These are phyloP conservation scores for Carex arenaria DNA, from an alignment of 202 grass and related monocot species.

Conservation along the genomic window DNA sequence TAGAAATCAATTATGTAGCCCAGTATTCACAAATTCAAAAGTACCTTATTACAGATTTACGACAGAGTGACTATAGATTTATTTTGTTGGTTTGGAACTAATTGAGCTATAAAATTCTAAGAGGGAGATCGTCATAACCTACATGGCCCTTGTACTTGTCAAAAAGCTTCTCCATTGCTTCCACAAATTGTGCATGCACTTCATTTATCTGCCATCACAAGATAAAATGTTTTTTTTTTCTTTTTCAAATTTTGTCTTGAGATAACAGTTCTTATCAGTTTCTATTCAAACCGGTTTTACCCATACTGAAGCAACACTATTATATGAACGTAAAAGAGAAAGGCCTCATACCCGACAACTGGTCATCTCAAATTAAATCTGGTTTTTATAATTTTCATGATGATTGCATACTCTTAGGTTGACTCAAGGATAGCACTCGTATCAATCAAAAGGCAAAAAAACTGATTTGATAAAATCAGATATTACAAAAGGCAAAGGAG, in stretches of 20 bases:
- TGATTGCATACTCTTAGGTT: not conserved
- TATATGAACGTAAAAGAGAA: not conserved
- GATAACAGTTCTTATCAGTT: not conserved
- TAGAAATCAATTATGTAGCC: not conserved
- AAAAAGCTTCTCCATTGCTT: conserved; percentile 60
- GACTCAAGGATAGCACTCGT: not conserved
- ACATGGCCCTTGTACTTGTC: conserved; percentile 70
- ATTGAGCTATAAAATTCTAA: conserved; percentile 48
- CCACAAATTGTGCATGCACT: conserved; percentile 58
- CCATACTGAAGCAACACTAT: not conserved
- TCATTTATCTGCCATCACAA: conserved; percentile 58
- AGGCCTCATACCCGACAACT: too few species aligned
- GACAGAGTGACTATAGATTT: not conserved
- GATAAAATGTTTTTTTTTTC: not conserved
- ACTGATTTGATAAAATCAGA: not conserved
- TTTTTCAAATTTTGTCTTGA: not conserved
- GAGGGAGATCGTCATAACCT: conserved; percentile 55
- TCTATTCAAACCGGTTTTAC: not conserved
- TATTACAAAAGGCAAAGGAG: not conserved
- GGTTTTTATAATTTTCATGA: not conserved
- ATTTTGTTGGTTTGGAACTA: not conserved
- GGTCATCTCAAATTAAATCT: not conserved
- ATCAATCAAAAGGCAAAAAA: not conserved
- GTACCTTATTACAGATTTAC: not conserved
- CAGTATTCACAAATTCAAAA: not conserved